Conservation (phyloP, 2,329 filamentous ascomycete species). For the Sporothrix brasiliensis region DNA sequence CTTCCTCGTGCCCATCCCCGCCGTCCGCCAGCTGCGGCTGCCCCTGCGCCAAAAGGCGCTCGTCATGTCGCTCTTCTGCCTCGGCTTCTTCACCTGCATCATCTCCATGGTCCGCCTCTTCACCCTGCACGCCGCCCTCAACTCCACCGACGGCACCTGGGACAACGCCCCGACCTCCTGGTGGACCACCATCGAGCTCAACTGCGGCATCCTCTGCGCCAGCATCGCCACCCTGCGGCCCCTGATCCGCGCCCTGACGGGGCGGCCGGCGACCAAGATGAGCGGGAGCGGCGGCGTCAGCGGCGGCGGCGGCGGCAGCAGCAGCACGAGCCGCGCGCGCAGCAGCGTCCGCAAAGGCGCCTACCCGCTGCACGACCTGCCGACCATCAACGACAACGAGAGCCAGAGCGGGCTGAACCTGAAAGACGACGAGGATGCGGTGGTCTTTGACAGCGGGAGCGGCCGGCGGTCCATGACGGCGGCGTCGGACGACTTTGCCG, state of each 20-base stretch:
- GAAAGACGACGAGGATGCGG: neutral
- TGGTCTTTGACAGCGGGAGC: neutral
- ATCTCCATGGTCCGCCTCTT: slow-evolving; percentile 62
- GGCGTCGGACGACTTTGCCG: slow-evolving; percentile 5
- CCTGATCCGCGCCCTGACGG: slow-evolving; percentile 53
- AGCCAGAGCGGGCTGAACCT: slow-evolving; percentile 19
- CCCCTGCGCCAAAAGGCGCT: slow-evolving; percentile 85
- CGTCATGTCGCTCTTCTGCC: slow-evolving; percentile 79
- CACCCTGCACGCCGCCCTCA: slow-evolving; percentile 64
- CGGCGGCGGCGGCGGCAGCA: neutral
- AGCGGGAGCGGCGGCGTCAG: neutral
- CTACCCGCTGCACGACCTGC: slow-evolving; percentile 16
- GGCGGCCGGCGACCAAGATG: neutral
- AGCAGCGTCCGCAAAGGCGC: neutral
- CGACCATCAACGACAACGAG: slow-evolving; percentile 1
- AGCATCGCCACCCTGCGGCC: slow-evolving; percentile 90
- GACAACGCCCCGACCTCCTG: slow-evolving; percentile 42
- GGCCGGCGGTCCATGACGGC: neutral
- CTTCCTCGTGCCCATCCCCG: slow-evolving; percentile 82
- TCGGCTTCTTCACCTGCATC: slow-evolving; percentile 79
- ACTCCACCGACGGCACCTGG: slow-evolving; percentile 40
- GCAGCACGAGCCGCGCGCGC: neutral
- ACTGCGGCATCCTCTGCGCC: slow-evolving; percentile 83
- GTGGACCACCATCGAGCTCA: slow-evolving; percentile 95
- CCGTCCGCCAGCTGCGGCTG: slow-evolving; percentile 80